phyloP scores from a whole-genome alignment of 768 basidiomycete species.

The Rhodotorula sphaerocarpa region DNA sequence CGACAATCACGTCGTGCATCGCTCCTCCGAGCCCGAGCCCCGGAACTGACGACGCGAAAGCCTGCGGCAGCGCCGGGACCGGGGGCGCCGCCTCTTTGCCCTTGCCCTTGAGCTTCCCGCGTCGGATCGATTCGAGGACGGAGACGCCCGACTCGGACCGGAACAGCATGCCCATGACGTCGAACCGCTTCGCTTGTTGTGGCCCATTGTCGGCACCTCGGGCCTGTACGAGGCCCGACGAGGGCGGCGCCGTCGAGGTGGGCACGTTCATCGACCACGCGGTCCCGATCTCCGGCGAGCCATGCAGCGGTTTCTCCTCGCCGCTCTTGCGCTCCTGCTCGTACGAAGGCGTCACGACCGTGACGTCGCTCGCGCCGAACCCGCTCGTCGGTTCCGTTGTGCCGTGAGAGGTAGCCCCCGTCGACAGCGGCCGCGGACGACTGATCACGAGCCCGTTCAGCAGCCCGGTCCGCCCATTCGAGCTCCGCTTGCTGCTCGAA shows the following conservation, averaged over 20 bases:
- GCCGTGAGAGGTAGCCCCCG: slow-evolving; percentile 1
- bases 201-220: neutral
- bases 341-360: neutral
- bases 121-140: slow-evolving; percentile 4
- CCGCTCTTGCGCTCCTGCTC: slow-evolving; percentile 1
- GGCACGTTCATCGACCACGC: slow-evolving; percentile 10
- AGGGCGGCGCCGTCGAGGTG: neutral
- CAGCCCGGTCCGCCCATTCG: too few species aligned
- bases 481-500: too few species aligned
- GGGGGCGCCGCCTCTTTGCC: neutral
- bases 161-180: slow-evolving; percentile 29
- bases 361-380: neutral
- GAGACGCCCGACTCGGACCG: slow-evolving; percentile 13
- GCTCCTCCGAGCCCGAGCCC: slow-evolving; percentile 27
- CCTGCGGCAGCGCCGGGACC: slow-evolving; percentile 11
- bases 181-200: slow-evolving; percentile 17
- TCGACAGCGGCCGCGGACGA: neutral
- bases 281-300: slow-evolving; percentile 1
- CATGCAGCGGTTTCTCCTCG: neutral
- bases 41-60: slow-evolving; percentile 5
- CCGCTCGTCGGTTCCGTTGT: neutral
- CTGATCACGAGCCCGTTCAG: slow-evolving; percentile 7
- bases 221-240: too few species aligned
- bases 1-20: slow-evolving; percentile 24
- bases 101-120: neutral